A percentile compares a stretch with the other conserved stretches of the same genome.
phyloP scores from a whole-genome alignment of 139 green algal genomes.

The Pleodorina starrii region DNA sequence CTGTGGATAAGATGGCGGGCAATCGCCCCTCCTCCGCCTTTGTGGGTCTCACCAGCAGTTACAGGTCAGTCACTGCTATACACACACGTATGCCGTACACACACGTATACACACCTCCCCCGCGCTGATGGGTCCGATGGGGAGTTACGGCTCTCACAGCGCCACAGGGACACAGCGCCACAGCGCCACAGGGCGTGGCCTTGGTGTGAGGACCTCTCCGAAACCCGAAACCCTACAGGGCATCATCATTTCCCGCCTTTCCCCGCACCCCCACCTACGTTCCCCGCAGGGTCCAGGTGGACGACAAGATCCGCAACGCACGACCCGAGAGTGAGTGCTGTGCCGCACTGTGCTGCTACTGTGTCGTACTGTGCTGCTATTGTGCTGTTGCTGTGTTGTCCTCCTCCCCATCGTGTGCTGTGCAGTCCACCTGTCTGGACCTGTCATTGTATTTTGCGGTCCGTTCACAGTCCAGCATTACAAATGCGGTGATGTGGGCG shows the following conservation, averaged over 20 bases:
- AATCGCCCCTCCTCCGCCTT: constrained; percentile 6
- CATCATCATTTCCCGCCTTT: neutral
- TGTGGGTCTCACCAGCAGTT: neutral
- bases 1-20: neutral
- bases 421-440: too few species aligned
- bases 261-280: neutral
- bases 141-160: neutral
- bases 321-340: constrained; percentile 26
- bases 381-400: too few species aligned
- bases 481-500: too few species aligned
- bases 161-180: neutral
- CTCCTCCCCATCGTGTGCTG: too few species aligned
- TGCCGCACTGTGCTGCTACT: too few species aligned
- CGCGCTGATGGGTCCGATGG: neutral
- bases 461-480: too few species aligned
- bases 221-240: too few species aligned
- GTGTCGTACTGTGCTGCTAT: too few species aligned
- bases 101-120: neutral
- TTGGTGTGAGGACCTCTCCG: neutral
- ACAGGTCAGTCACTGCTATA: constrained; percentile 1
- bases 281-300: constrained; percentile 16
- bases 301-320: neutral
- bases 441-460: too few species aligned
- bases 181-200: neutral
- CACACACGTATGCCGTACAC: neutral